phyloP scores from a whole-genome alignment of 148 eudicot genomes.

The Silene uniflora region DNA sequence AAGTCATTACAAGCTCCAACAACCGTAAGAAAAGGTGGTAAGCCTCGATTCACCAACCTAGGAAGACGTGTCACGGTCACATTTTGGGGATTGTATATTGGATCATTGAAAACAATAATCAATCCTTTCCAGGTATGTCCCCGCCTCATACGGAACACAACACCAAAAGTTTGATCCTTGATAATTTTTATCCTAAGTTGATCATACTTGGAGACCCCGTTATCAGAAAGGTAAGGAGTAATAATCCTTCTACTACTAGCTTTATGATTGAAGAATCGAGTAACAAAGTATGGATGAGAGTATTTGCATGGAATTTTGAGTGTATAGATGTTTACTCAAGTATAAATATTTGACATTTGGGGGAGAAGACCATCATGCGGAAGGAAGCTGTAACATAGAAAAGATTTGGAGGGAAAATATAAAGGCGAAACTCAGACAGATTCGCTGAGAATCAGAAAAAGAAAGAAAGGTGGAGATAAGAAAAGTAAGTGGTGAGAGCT shows the following conservation, averaged over 20 bases:
- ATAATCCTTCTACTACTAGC: no score
- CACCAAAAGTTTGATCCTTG: no score
- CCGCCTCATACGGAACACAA: no score
- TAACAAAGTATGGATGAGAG: no score
- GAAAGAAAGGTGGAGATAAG: conserved; percentile 9
- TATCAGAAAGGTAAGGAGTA: no score
- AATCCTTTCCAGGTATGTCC: no score
- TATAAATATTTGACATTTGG: neutral
- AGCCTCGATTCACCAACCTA: neutral
- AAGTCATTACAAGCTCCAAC: conserved; percentile 8
- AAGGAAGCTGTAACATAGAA: conserved; percentile 15
- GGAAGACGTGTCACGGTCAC: neutral
- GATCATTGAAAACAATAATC: no score
- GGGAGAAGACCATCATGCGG: conserved; percentile 14
- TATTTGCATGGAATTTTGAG: neutral
- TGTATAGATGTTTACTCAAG: no score
- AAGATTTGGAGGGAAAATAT: conserved; percentile 3
- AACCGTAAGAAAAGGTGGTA: neutral
- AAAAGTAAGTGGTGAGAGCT: conserved; percentile 15
- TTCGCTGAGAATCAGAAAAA: conserved; percentile 19
- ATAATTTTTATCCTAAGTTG: no score
- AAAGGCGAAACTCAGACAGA: conserved; percentile 11
- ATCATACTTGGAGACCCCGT: no score
- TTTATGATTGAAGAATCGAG: no score
- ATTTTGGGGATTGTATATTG: neutral